Conservation (phyloP, 306 rosid genomes). For the Cucurbita maxima region DNA sequence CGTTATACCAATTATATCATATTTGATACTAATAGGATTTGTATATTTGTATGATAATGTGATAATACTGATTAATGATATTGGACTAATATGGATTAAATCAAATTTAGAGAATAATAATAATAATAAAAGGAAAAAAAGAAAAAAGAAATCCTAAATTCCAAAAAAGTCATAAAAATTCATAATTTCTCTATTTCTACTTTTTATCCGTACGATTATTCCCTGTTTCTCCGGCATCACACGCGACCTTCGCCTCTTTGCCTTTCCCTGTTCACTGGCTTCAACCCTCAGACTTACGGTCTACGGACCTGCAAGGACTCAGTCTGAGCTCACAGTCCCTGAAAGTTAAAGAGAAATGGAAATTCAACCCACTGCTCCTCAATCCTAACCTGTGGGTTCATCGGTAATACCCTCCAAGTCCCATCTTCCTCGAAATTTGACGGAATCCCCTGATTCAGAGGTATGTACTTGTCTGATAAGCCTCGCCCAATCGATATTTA, state of each 20-base stretch:
- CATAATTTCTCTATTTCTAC: background rate
- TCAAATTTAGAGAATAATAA: background rate
- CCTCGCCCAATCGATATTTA: slow-evolving; percentile 61
- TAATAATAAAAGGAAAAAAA: background rate
- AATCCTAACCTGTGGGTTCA: background rate
- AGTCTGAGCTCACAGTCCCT: background rate
- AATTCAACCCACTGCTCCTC: background rate
- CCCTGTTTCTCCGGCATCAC: slow-evolving; percentile 10
- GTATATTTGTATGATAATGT: too few species aligned
- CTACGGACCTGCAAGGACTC: background rate
- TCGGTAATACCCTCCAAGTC: background rate
- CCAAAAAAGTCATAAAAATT: background rate
- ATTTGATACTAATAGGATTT: too few species aligned
- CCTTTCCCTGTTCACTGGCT: background rate
- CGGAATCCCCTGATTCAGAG: background rate
- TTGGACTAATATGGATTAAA: too few species aligned
- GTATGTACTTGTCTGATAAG: slow-evolving; percentile 63
- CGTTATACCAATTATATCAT: too few species aligned
- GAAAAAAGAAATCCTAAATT: background rate
- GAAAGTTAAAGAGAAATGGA: background rate
- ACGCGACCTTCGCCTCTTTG: slow-evolving; percentile 8
- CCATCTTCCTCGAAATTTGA: background rate
- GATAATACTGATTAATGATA: too few species aligned
- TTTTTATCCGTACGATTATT: background rate
- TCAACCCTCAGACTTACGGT: background rate